Base-by-base conservation (phyloP, 192 early-diverging fungal genomes). In the Mortierella alpina region DNA sequence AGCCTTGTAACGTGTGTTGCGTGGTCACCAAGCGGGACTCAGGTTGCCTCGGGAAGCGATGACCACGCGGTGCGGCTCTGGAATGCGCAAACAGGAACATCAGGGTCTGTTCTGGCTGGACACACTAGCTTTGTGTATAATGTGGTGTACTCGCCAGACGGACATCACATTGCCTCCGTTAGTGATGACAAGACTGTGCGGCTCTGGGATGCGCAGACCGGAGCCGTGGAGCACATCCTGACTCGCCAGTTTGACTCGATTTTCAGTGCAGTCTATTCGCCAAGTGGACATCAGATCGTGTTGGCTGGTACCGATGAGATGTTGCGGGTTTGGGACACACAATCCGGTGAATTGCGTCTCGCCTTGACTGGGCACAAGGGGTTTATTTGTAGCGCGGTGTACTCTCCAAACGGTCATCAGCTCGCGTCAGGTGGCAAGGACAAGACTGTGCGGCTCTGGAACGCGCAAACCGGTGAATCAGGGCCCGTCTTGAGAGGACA, bases 241-340 rank as follows among this genome's bases (percentile, higher is more conserved):
- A n/a, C 15, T 0, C 42, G 59, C n/a, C 59, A 61, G 42, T 18
- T 4, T 47, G 40, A 14, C 15, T 6, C 6, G 5, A 18, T 66
- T 8, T 17, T 2, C 11, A 13, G 18, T 12, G 50, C 62, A 7
- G 69, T 41, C 7, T 70, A 44, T 20, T 61, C 69, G 15, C 69
- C 69, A 18, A 62, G 20, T 46, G 48, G 58, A 23, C 49, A 70
- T 13, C 58, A 53, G 3, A 10, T 70, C 4, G 69, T 50, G 1
- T 52, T 10, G 13, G 18, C 11, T 62, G 59, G 18, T 0, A 10
- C 0, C 2, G 23, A 59, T 31, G 12, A 6, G 13, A 59, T 23
- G 8, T 6, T 59, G 39, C 3, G 39, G 5, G 7, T 59, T 6
- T 59, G 57, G 57, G 39, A 59, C 23, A 23, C 14, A 7, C 22